These are phyloP conservation scores for Bifiguratus adelaidae DNA, from an alignment of 192 early-diverging fungal species.

Conservation along the genomic window DNA sequence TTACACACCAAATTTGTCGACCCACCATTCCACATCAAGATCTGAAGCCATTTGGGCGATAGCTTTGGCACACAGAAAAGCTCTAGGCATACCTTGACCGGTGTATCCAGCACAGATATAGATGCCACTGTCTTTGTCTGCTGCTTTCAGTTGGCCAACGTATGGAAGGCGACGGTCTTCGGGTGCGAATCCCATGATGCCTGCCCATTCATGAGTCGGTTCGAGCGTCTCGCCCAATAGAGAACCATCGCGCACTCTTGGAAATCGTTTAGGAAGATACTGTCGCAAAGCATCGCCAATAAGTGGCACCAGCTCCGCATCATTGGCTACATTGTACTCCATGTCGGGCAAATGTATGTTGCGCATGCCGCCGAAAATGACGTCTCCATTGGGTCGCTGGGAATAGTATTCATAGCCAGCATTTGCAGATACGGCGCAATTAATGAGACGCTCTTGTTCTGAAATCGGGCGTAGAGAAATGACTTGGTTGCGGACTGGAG, in stretches of 20 bases:
- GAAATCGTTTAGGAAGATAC: constrained; percentile 4
- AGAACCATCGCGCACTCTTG: background rate
- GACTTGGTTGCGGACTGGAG: constrained; percentile 15
- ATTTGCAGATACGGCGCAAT: constrained; percentile 18
- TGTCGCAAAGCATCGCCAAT: constrained; percentile 3
- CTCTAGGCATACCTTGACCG: constrained; percentile 9
- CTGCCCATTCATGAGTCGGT: constrained; percentile 11
- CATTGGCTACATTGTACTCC: constrained; percentile 5
- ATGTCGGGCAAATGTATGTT: background rate
- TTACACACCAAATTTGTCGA: constrained; percentile 2
- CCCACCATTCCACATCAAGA: constrained; percentile 2
- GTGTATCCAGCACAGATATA: background rate
- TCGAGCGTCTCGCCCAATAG: background rate
- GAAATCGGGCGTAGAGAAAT: constrained; percentile 1
- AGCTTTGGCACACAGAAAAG: constrained; percentile 9
- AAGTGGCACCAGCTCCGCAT: constrained; percentile 3
- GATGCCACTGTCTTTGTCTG: constrained; percentile 3
- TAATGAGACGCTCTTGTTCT: constrained; percentile 10
- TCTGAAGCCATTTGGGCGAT: constrained; percentile 8
- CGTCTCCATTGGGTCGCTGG: constrained; percentile 8
- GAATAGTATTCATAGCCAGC: constrained; percentile 15
- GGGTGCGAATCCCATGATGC: constrained; percentile 9
- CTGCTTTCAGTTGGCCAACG: constrained; percentile 2
- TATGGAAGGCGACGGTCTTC: constrained; percentile 5
- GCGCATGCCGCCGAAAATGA: constrained; percentile 14